Conservation (phyloP, 257 asterid species). For the Prunella vulgaris region DNA sequence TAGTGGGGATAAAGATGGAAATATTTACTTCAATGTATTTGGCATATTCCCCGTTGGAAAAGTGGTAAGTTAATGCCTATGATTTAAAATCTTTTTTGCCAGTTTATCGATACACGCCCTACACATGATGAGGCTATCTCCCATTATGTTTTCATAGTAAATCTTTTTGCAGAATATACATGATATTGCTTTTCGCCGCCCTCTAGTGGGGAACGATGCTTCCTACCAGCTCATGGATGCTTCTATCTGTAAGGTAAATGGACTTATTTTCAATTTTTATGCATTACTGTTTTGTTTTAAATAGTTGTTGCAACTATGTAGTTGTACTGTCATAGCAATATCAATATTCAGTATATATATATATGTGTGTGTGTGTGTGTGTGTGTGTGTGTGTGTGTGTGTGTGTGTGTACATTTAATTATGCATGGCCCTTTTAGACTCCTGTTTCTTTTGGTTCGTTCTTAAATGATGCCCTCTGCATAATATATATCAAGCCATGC, state of each 20-base stretch:
- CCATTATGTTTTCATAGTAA: conserved; percentile 21
- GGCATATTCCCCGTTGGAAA: conserved; percentile 94
- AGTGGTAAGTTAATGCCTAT: conserved; percentile 57
- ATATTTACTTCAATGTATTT: conserved; percentile 78
- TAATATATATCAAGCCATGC: neutral
- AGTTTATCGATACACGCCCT: conserved; percentile 9
- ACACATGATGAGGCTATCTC: conserved; percentile 15
- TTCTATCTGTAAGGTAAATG: conserved; percentile 63
- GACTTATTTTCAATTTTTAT: conserved; percentile 9
- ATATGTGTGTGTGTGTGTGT: neutral
- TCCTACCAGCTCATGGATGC: conserved; percentile 57
- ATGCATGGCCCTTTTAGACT: neutral
- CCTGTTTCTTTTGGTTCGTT: neutral
- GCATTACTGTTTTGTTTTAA: conserved; percentile 5
- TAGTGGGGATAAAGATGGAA: conserved; percentile 94
- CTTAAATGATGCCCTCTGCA: conserved; percentile 6
- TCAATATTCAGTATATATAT: neutral
- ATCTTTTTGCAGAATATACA: conserved; percentile 60
- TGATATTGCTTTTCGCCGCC: conserved; percentile 37
- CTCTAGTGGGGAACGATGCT: conserved; percentile 32
- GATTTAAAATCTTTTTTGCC: neutral
- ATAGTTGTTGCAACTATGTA: conserved; percentile 5
- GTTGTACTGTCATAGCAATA: no score
- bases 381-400: neutral
- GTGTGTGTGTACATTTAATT: neutral